Evolutionary conservation across 352 stramenopile genomes (phyloP), one percentile per base, ranked within the genome.

Genomic region (Phytopythium helicoides): DNA sequence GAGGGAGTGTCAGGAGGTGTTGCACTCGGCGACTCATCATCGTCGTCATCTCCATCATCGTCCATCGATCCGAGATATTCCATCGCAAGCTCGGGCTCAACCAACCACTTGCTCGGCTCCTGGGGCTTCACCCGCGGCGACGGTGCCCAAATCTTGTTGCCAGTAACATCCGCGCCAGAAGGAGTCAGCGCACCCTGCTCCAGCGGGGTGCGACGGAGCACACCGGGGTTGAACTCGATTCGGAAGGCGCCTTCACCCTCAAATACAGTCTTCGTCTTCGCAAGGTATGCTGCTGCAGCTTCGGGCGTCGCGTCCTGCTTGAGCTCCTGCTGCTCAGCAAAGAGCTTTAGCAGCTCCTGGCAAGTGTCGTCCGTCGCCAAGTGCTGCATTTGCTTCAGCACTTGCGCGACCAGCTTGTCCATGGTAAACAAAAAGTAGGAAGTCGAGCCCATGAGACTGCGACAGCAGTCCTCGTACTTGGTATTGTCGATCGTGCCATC

Each of bases 361-460:
- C 79, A 89, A 14, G 76, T 89, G 33, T 93, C 82, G 58, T 95
- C 86, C 22, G 73, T 86, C 11, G 81, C 76, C 42, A 95, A 40
- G 50, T 90, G 73, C 62, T 96, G 86, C 79, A 96, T 89, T 52
- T 97, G 88, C 69, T 96, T 95, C 34, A 94, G 73, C 40, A 95
- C 71, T 12, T 80, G 69, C 12, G 78, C 64, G 53, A 96, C 81
- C 25, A 97, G 68, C 56, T 96, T 96, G 58, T 97, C 89, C 72
- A 97, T 91, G 7, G 89, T 97, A 60, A 96, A 97, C 33, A 97
- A 54, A 39, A 96, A 92, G 57, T 95, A 97, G 4, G 86, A 94
- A 18, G 81, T 92, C 15, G 88, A 92, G 18, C 89, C 89, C 80
- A 97, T 93, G 15, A 96, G 72, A 28, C 76, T 87, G 38, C 89